Percentiles rank a stretch among this genome's conserved stretches.
Evolutionary conservation across 768 basidiomycete genomes (phyloP).

Genomic region (Mycena galericulata): DNA sequence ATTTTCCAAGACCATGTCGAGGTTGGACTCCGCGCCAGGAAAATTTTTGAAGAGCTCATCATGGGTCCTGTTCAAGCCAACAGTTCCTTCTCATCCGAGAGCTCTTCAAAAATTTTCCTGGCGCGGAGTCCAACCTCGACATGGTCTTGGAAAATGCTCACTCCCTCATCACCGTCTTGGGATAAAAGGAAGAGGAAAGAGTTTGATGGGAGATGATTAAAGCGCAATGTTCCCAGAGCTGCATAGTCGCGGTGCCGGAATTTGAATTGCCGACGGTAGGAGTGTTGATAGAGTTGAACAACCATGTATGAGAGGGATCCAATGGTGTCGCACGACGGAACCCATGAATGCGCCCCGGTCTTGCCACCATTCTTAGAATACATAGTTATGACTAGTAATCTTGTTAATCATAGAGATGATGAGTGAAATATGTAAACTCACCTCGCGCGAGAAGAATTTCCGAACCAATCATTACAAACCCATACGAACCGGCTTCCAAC

Average conservation of each 20-base stretch:
- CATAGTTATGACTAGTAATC: conserved; percentile 12
- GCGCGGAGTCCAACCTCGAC: no score
- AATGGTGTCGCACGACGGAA: not conserved
- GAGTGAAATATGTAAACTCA: not conserved
- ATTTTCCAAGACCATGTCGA: not conserved
- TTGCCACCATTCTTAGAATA: conserved; percentile 9
- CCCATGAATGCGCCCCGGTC: conserved; percentile 2
- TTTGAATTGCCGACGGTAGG: not conserved
- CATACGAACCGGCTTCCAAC: not conserved
- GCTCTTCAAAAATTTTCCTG: not conserved
- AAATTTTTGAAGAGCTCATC: not conserved
- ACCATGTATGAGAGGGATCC: not conserved
- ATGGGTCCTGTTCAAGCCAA: no score
- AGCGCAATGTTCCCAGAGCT: not conserved
- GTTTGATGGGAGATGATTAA: not conserved
- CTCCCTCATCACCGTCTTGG: not conserved
- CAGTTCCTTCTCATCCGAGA: not conserved
- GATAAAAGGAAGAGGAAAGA: not conserved
- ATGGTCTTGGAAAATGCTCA: not conserved
- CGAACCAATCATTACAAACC: not conserved
- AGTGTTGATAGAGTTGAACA: not conserved
- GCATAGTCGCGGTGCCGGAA: not conserved
- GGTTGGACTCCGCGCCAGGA: no score
- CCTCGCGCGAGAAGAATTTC: not conserved
- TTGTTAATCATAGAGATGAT: no score